Percentiles rank a stretch among this genome's conserved stretches.
Evolutionary conservation across 2,329 filamentous ascomycete species (phyloP).

Genomic region (Nothophoma quercina): DNA sequence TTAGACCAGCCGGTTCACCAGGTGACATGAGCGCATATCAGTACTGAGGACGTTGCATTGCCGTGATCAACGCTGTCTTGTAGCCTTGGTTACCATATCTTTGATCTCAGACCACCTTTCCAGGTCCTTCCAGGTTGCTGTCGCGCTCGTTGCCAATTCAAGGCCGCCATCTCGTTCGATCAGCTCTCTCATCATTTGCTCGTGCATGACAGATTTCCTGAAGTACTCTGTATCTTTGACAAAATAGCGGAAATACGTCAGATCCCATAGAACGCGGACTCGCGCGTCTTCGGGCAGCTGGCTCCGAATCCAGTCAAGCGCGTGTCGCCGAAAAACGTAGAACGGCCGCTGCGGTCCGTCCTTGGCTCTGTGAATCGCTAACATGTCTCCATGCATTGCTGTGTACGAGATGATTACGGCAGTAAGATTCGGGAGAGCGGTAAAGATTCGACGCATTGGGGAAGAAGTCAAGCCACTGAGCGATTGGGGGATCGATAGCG

Average conservation of each 20-base stretch:
- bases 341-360: too few relatives aligned
- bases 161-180: neutral
- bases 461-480: neutral
- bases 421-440: constrained; percentile 17
- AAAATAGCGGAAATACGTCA: neutral
- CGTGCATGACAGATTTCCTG: neutral
- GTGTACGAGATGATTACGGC: constrained; percentile 17
- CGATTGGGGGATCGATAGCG: too few relatives aligned
- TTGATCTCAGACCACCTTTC: neutral
- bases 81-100: neutral
- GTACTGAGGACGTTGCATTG: too few relatives aligned
- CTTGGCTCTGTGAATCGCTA: too few relatives aligned
- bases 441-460: constrained; percentile 14
- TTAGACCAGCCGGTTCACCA: too few relatives aligned
- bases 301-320: constrained; percentile 4
- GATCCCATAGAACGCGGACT: constrained; percentile 2
- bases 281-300: neutral
- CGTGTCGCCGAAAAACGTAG: too few relatives aligned
- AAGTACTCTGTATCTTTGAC: neutral
- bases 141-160: constrained; percentile 2
- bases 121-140: neutral
- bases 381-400: too few relatives aligned
- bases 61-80: too few relatives aligned
- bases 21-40: too few relatives aligned
- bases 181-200: neutral